Percentiles rank a stretch among this genome's conserved stretches.
These are phyloP conservation scores for Eucalyptus pauciflora DNA, from an alignment of 345 rosid species.

Conservation along the genomic window DNA sequence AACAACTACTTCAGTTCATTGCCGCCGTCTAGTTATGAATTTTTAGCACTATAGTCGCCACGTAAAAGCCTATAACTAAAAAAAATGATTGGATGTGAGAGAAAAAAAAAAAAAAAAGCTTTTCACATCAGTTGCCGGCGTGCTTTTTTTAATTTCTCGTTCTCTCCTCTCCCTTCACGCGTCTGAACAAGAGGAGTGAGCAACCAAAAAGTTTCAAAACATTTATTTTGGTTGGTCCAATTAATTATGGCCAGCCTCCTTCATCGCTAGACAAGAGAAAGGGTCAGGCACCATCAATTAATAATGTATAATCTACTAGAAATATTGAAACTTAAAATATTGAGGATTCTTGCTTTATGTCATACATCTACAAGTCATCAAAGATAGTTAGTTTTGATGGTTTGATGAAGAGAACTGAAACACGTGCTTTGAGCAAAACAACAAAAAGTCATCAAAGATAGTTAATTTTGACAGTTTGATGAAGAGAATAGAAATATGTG, in stretches of 20 bases:
- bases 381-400: background rate
- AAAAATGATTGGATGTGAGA: background rate
- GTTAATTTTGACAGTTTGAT: too few species aligned
- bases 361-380: background rate
- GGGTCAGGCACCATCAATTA: background rate
- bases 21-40: background rate
- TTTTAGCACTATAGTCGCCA: background rate
- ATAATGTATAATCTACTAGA: background rate
- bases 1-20: background rate
- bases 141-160: background rate
- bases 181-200: background rate
- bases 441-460: background rate
- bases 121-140: fast-evolving
- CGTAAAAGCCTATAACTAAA: background rate
- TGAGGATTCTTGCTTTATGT: background rate
- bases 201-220: background rate
- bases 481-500: fast-evolving
- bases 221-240: background rate
- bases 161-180: background rate
- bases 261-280: background rate
- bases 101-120: too few species aligned
- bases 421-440: background rate
- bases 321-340: background rate
- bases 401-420: background rate
- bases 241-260: background rate